Base-by-base conservation (phyloP, 1,284 basidiomycete species). In the Heimioporus punctisporus region DNA sequence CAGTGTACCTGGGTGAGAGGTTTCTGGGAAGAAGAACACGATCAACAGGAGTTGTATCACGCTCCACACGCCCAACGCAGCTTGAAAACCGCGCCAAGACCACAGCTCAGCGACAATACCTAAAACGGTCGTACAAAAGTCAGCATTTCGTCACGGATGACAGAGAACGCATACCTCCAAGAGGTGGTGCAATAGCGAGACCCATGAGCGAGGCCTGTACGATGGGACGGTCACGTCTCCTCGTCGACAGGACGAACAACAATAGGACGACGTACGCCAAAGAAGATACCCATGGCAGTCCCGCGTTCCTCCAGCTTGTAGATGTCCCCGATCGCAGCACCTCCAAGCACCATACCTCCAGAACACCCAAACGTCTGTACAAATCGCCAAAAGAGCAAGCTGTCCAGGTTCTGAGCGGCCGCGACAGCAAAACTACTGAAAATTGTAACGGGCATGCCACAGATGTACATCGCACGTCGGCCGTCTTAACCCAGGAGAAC, bases 41-140 rank as follows among this genome's bases (percentile, higher is more conserved):
- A 86, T 75, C 12, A 80, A 62, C 0, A 80, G 26, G 30, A 84
- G 73, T 1, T 79, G 75, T 5, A 80, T 54, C 0, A 79, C 57
- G 6, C 80, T 80, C 34, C 75, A 67, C 0, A 75, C 63, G 2
- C 79, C 81, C 4, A 91, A 57, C 0, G 70, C 63, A 31, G 72
- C 70, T 68, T 93, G 90, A 65, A 88, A 84, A 3, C 79, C 65
- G 4, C 90, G 79, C 92, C 92, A 93, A 0, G 88, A 86, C 40
- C 31, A 34, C 14, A 15, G 19, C 31, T 34, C 14, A 34, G 31
- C 31, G 14, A 34, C 12, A 19, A 34, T 15, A 34, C 31, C 31
- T 34, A n/a, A n/a, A n/a, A n/a, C n/a, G n/a, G n/a, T n/a, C n/a
- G 12, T 12, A 34, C 9, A 19, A 17, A 19, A 15, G 19, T 34